Conservation (phyloP, 2,329 filamentous ascomycete genomes). For the Alternaria incomplexa region DNA sequence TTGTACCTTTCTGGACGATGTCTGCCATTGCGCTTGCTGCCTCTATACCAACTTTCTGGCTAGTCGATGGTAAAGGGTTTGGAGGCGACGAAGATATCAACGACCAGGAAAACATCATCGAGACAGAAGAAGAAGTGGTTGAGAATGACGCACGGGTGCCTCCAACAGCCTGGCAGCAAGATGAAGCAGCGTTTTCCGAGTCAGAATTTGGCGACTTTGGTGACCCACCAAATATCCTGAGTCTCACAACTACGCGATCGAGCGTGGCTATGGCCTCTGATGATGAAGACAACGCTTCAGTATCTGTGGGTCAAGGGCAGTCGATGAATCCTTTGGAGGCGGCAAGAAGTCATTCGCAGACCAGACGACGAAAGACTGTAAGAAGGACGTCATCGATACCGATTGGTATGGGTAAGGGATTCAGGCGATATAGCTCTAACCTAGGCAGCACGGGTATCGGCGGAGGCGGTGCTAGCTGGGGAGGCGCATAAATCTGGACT, state of each 20-base stretch:
- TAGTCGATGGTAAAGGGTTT: constrained; percentile 76
- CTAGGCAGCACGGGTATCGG: constrained; percentile 49
- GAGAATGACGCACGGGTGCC: not conserved
- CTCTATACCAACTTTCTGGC: constrained; percentile 73
- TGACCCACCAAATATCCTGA: constrained; percentile 42
- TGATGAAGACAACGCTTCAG: constrained; percentile 28
- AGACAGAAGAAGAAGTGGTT: constrained; percentile 22
- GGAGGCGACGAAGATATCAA: constrained; percentile 46
- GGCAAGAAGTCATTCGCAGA: constrained; percentile 36
- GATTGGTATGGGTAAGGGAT: constrained; percentile 54
- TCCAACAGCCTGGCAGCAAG: constrained; percentile 1
- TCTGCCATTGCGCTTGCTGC: constrained; percentile 67
- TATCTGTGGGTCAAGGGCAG: constrained; percentile 12
- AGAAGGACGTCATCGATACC: constrained; percentile 52
- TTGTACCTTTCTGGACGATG: constrained; percentile 84
- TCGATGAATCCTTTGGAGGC: constrained; percentile 18
- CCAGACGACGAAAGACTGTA: constrained; percentile 40
- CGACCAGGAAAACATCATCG: constrained; percentile 42
- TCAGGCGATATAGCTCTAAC: constrained; percentile 54
- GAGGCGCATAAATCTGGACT: constrained; percentile 22
- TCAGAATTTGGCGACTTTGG: constrained; percentile 47
- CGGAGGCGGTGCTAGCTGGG: constrained; percentile 42
- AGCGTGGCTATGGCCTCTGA: constrained; percentile 32
- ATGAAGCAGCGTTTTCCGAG: constrained; percentile 36
- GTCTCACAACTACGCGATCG: constrained; percentile 38